Base-by-base conservation (phyloP, 352 stramenopile species). In the Globisporangium nunn region DNA sequence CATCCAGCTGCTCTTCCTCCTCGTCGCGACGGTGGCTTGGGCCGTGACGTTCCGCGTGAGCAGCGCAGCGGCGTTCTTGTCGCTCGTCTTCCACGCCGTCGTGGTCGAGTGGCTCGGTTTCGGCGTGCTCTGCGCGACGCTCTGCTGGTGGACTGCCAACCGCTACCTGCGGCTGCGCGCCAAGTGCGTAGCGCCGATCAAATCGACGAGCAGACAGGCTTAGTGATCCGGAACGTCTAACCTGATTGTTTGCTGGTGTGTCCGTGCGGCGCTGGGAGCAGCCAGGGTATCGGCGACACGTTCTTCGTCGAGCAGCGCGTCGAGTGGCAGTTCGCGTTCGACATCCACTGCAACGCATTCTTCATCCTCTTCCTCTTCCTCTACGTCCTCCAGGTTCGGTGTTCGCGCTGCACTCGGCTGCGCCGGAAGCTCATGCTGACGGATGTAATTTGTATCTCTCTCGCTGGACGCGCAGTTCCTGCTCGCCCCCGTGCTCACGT, bases 301-400 rank as follows among this genome's bases (percentile, higher is more conserved):
- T 79, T 93, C 45, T 89, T 93, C 63, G 96, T 99, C 23, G 89
- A 97, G 61, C 97, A 99, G 77, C 81, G 84, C 41, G 97, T 99
- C 6, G 97, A 99, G 80, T 99, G 95, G 95, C 81, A 99, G 53
- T 99, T 98, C 70, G 95, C 97, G 17, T 98, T 99, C 72, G 97
- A 99, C 78, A 98, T 99, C 64, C 97, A 99, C 78, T 98, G 94
- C 85, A 99, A 99, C 82, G 86, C 95, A 40, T 99, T 99, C 76
- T 98, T 99, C 59, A 88, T 97, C 50, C 68, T 98, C 33, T 98
- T 98, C 64, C 75, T 98, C 8, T 80, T 98, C 59, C 80, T 98
- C 54, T 98, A 98, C 81, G 85, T 98, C 70, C 70, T 93, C 6
- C 79, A 96, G 72, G 78, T 96, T 56, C 17, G 30, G 6, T 3